Percentiles rank a stretch among this genome's conserved stretches.
Evolutionary conservation across 2,329 filamentous ascomycete species (phyloP).

Genomic region (Hypoxylon sp.): DNA sequence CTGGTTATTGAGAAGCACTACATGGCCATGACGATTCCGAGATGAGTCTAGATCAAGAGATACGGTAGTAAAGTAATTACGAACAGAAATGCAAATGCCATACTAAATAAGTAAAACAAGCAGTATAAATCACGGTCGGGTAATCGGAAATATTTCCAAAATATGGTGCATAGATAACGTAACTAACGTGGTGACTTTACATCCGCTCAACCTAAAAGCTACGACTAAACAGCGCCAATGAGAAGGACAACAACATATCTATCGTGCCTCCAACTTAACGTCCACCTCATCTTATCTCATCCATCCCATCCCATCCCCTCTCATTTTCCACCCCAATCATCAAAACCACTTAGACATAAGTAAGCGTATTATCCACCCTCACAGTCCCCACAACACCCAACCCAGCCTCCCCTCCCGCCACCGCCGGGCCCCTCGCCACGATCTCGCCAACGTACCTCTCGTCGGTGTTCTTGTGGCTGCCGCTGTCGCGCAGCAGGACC

Average conservation of each 20-base stretch:
- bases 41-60: slow-evolving; percentile 21
- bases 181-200: background rate
- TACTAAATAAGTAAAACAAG: background rate
- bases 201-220: slow-evolving; percentile 14
- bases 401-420: slow-evolving; percentile 74
- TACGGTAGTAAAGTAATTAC: slow-evolving; percentile 34
- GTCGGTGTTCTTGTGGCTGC: slow-evolving; percentile 73
- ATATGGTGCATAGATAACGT: background rate
- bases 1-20: slow-evolving; percentile 16
- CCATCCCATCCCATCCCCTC: slow-evolving; percentile 1
- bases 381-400: slow-evolving; percentile 76
- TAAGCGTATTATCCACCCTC: slow-evolving; percentile 80
- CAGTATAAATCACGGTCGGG: background rate
- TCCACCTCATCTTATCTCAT: background rate
- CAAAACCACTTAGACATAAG: slow-evolving; percentile 59
- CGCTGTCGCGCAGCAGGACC: slow-evolving; percentile 77
- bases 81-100: slow-evolving; percentile 2
- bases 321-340: background rate
- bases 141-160: background rate
- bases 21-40: slow-evolving; percentile 29
- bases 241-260: background rate
- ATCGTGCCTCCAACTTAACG: background rate
- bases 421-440: slow-evolving; percentile 78
- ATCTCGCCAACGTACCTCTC: slow-evolving; percentile 76
- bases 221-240: background rate